Base-by-base conservation (phyloP, 495 filamentous ascomycete species). In the Podospora sp. region DNA sequence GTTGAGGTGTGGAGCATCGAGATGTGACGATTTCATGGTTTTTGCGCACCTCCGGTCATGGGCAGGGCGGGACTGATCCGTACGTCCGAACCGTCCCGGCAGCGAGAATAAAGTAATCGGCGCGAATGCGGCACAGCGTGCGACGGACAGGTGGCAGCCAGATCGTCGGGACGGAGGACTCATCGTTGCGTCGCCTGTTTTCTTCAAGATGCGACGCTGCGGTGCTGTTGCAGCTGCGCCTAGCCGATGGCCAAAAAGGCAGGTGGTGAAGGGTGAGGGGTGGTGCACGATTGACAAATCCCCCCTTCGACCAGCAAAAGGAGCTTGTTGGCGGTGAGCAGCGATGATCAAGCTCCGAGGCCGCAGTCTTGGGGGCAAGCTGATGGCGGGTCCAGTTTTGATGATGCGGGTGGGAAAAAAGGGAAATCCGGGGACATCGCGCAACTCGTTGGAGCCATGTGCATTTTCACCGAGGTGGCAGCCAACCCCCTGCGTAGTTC, bases 51-150 rank as follows among this genome's bases (percentile, higher is more conserved):
- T 11, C 40, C 14, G 16, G 40, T 20, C 9, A 27, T 24, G 21
- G 52, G 52, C 24, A n/a, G 51, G 9, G n/a, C 51, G 20, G 51
- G 51, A 55, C 20, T 55, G 12, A 46, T 46, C 56, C 56, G 56
- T 29, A 2, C 56, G 56, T 22, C 56, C 56, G 56, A 29, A 22
- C 56, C 56, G 56, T 59, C 56, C 56, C 56, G 26, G 56, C 24
- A 35, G 16, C 3, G 11, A 59, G 56, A 22, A 33, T 59, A 59
- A 59, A 59, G 56, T 59, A 59, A 59, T 63, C 46, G 40, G 61
- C 49, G 61, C 50, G 49, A 52, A 27, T 52, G 61, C 61, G 46
- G 46, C 29, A 64, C 49, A 36, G 60, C 56, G 27, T 46, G 33
- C 36, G n/a, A 27, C 35, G 9, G 60, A 24, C 11, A 18, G 36